Base-by-base conservation (phyloP, 2,329 filamentous ascomycete genomes). In the Penicillium sp. region DNA sequence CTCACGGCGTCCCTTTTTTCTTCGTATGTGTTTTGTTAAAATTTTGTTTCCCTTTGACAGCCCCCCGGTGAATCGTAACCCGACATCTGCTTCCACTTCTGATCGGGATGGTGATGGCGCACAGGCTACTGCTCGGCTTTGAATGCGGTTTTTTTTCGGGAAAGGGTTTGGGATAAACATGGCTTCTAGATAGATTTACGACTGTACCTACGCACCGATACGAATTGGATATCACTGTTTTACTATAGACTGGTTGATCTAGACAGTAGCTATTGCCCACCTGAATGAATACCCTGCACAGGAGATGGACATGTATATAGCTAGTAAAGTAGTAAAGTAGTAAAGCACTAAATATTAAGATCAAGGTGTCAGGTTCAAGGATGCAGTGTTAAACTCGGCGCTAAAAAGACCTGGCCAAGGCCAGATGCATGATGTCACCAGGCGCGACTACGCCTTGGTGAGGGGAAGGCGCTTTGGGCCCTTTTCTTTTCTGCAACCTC, bases 51-150 rank as follows among this genome's bases (percentile, higher is more conserved):
- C 41, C 37, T 37, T 48, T 42, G 13, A 50, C 30, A 63, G 61
- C 49, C 60, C 61, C 15, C 60, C 58, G 44, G 44, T 57, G 26
- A 36, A 51, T 20, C 58, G 54, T 44, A 18, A 45, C 50, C 51
- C 58, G 36, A 54, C 37, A 54, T 51, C 55, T 52, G 24, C 52
- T 46, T 40, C 52, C 44, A 52, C 47, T 51, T 55, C 49, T 46
- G 51, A 30, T 24, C 54, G 52, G 33, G 49, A 54, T 50, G 33
- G 48, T 33, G 54, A 61, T 51, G 46, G 47, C 33, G 52, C 52
- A 54, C 58, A 43, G 46, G 49, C 52, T 54, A 41, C 52, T 51
- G 60, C 61, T 36, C 58, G 61, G 51, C 57, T 63, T 49, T 63
- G 39, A 57, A 48, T 40, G 37, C 23, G 49, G 24, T 42, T 24